Evolutionary conservation across 2,329 filamentous ascomycete genomes (phyloP), one percentile per base, ranked within the genome.

Genomic region (Talaromyces sp.): DNA sequence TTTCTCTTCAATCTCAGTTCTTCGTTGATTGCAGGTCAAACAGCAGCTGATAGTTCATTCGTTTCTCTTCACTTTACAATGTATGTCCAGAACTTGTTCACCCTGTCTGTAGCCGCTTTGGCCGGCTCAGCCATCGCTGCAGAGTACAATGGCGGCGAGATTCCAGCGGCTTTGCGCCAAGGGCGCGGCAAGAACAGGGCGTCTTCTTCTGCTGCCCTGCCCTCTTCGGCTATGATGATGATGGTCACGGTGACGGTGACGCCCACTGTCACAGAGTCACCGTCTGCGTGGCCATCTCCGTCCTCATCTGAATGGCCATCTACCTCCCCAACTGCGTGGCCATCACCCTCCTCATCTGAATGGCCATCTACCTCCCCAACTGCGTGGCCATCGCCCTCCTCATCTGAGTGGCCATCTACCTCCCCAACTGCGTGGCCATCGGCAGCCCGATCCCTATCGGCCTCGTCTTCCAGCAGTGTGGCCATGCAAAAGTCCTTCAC

Each of bases 71-170:
- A 14, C 36, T 56, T 44, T 31, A 62, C 9, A 23, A 63, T 63
- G 61, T 50, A 60, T 51, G 56, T 60, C 34, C 61, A 63, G 55
- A 63, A 23, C 40, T 6, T 58, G 14, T 33, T 60, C 50, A 51
- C 50, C 18, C 12, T 60, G n/a, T 60, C 55, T 30, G 40, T 57
- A 36, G 61, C 54, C 61, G 31, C 59, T 40, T 40, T 63, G 61
- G 61, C 57, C 28, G 61, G 61, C 57, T 57, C 57, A 33, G 34
- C 53, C 27, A 47, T 60, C 12, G 61, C 61, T 47, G 54, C 61
- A 42, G 42, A 62, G 9, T 52, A 59, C 56, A 59, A 56, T 44
- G 57, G 61, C 44, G 57, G 57, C 40, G 42, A 56, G 8, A 23
- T 59, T 36, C 61, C 61, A 14, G 36, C 36, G 4, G 42, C 33